Evolutionary conservation across 106 monocot species (phyloP), one percentile per base, ranked within the genome.

Genomic region (Apostasia shenzhenica): DNA sequence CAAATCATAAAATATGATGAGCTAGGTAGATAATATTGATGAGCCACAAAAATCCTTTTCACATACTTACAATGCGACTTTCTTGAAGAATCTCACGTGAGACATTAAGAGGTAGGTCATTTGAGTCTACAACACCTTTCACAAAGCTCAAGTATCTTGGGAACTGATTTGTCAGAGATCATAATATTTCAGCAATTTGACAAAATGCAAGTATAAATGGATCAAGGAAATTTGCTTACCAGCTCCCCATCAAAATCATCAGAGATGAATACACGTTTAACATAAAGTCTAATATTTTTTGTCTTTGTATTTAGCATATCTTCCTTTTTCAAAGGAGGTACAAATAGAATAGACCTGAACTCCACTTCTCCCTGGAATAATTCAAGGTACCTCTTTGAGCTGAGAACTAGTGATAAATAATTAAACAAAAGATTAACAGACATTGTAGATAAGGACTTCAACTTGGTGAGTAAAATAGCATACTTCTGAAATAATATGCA

Each of bases 21-120:
- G 57, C 3, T 0, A 49, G 71, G 58, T 5, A 45, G 4, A 14
- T 37, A 70, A 54, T 56, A 50, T 47, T 41, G 10, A 49, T 41
- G 2, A 10, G 5, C 44, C 14, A 9, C 3, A 2, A 66, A 58
- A 38, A 44, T 8, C 8, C 12, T 40, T 7, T 38, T 40, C 10
- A 45, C 53, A 52, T 48, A 74, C 92, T 79, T 80, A 99, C 99
- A 76, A 99, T 93, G 47, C 99, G 87, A 70, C 93, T 99, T 82
- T 99, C 99, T 83, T 99, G 99, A 65, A 99, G 93, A 60, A 99
- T 99, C 80, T 99, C 99, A 37, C 99, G 87, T 59, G 99, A 99
- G 14, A 99, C 99, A 88, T 99, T 99, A 14, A 99, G 75, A 12
- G 99, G 99, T 60, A 99, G 90, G 70, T 99, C 99, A 80, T 99